These are phyloP conservation scores for Filosporella fistucella DNA, from an alignment of 495 filamentous ascomycete species.

Conservation along the genomic window DNA sequence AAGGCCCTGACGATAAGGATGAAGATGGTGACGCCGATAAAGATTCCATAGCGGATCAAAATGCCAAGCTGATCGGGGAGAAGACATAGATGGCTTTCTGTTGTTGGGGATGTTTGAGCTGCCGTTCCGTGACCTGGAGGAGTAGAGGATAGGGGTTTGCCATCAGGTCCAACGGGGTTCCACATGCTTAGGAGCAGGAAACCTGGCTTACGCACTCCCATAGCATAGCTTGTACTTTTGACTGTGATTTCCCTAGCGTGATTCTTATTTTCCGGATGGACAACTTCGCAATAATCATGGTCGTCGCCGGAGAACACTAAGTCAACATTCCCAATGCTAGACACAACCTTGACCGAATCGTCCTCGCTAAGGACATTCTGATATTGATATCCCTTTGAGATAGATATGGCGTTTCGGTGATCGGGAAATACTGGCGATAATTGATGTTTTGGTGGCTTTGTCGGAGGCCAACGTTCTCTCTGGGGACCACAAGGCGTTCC, in stretches of 20 bases:
- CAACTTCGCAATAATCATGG: conserved; percentile 94
- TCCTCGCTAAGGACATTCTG: conserved; percentile 82
- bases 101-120: conserved; percentile 38
- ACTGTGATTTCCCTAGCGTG: conserved; percentile 86
- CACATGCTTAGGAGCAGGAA: conserved; percentile 86
- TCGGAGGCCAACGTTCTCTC: conserved; percentile 74
- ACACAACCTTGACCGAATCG: conserved; percentile 67
- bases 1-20: conserved; percentile 58
- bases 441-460: conserved; percentile 52
- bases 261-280: conserved; percentile 60
- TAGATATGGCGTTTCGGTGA: conserved; percentile 68
- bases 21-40: conserved; percentile 55
- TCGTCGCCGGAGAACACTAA: conserved; percentile 95
- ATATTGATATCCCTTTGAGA: conserved; percentile 85
- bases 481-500: conserved; percentile 89
- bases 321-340: conserved; percentile 67
- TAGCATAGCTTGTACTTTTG: conserved; percentile 89
- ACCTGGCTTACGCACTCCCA: conserved; percentile 90
- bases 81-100: conserved; percentile 87
- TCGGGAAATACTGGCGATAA: conserved; percentile 56
- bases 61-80: conserved; percentile 83
- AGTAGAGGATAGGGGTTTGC: conserved; percentile 44
- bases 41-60: conserved; percentile 68
- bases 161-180: conserved; percentile 73
- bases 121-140: conserved; percentile 22